Evolutionary conservation across 306 rosid genomes (phyloP), one percentile per base, ranked within the genome.

Genomic region (Pterocarpus macrocarpus): DNA sequence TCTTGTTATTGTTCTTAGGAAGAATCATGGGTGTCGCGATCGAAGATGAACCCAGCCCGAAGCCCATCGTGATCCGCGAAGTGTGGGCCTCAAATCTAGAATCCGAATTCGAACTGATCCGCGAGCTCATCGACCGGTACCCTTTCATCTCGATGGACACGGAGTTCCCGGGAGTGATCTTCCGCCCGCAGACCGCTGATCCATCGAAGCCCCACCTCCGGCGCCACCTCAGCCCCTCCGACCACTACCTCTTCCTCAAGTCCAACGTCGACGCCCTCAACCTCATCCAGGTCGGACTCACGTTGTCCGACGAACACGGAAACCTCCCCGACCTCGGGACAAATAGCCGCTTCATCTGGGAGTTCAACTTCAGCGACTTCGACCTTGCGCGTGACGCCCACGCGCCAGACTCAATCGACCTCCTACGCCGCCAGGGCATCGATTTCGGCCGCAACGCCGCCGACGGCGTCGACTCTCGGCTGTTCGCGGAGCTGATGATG

Each of bases 91-190:
- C 73, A 22, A 94, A 94, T 36, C 81, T 94, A 0, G 81, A 84
- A 1, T 32, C 87, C 1, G 97, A 94, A 35, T 90, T 94, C 39
- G 12, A 82, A 9, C 32, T 86, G 0, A 90, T 94, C 43, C 69
- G 86, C 0, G 69, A 64, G 0, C 16, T 84, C 3, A 70, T 91
- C 64, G 87, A 88, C 34, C 32, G 10, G 5, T 90, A n/a, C 81
- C 90, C 91, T n/a, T 83, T 64, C 78, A 83, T 94, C 16, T 90
- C 97, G 33, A 92, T 94, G 91, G 98, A 94, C 30, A 94, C 97
- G 0, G 97, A 94, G 9, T 94, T 94, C 22, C 97, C 98, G 1
- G 98, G 92, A 0, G 65, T 91, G 0, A 74, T 94, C 9, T 61
- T 62, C 43, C 84, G 90, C 0, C 90, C 92, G 0, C 52, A 39